Base-by-base conservation (phyloP, 768 basidiomycete genomes). In the Suillus placidus region DNA sequence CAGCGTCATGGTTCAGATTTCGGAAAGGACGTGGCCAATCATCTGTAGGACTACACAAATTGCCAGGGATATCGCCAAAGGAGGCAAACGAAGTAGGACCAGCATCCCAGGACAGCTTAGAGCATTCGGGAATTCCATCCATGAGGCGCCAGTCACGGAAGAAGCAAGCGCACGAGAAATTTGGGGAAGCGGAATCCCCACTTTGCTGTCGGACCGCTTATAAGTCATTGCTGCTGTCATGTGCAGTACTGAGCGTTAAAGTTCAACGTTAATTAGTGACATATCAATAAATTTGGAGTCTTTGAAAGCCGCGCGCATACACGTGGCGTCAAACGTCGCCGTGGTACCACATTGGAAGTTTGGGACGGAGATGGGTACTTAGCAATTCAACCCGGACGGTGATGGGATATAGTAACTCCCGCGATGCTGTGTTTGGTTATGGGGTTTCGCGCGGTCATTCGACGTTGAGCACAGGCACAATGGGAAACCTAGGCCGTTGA, bases 11-110 rank as follows among this genome's bases (percentile, higher is more conserved):
- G 23, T 79, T 75, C 18, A 89, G 80, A 26, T 82, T 78, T 63
- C 81, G 81, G 70, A 87, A 89, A 12, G 85, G 74, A 60, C 85
- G 83, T 7, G 88, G 88, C 87, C 88, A 89, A 6, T 84, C 87
- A 51, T 89, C 88, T 66, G 88, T 86, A 55, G 88, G 85, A 7
- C 82, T 85, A 71, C 86, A 87, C 40, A 88, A 79, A 37, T 84
- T 83, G 16, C 88, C 87, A 26, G 86, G 86, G 13, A 88, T 86
- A 69, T 89, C 88, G 65, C 88, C 83, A 67, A 83, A 75, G 73
- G 85, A 85, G 14, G 85, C 86, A 77, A 81, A 83, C 9, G 73
- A 73, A 34, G 72, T 66, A 35, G 72, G 42, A 49, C 67, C 68
- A 58, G 65, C 60, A 7, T 65, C 66, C 51, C 66, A 63, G 51